These are phyloP conservation scores for Mortierella sp. DNA, from an alignment of 371 early-diverging fungal genomes.

Conservation along the genomic window DNA sequence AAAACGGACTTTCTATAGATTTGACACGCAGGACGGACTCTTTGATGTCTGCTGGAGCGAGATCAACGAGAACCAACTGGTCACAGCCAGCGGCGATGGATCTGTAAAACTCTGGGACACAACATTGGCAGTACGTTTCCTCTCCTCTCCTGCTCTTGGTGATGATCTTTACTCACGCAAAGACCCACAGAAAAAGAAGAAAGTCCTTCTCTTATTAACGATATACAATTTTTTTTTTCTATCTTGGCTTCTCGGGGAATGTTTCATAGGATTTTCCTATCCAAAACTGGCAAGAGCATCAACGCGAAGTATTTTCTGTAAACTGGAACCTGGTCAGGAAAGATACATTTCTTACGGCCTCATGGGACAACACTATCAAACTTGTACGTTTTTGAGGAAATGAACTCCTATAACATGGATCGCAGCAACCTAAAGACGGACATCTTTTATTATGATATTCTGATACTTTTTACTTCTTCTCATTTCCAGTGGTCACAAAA, in stretches of 20 bases:
- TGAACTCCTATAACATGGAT: not conserved
- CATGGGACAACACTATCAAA: constrained; percentile 95
- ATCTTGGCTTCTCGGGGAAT: too few species aligned
- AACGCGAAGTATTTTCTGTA: constrained; percentile 91
- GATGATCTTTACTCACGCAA: constrained; percentile 4
- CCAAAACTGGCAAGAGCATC: constrained; percentile 93
- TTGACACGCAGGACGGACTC: constrained; percentile 95
- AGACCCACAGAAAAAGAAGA: too few species aligned
- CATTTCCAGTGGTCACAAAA: constrained; percentile 86
- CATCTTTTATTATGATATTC: not conserved
- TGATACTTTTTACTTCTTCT: not conserved
- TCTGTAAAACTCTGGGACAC: constrained; percentile 94
- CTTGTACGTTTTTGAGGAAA: constrained; percentile 70
- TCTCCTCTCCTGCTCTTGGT: not conserved
- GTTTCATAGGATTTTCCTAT: constrained; percentile 83
- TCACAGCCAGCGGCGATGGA: constrained; percentile 93
- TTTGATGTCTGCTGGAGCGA: constrained; percentile 96
- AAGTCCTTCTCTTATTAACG: too few species aligned
- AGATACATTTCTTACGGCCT: constrained; percentile 86
- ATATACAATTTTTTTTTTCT: constrained; percentile 3
- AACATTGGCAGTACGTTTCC: constrained; percentile 70
- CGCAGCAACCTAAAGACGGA: not conserved
- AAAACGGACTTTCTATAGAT: too few species aligned
- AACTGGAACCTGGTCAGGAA: constrained; percentile 93
- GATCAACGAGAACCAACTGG: constrained; percentile 91